phyloP scores from a whole-genome alignment of 495 filamentous ascomycete species.

The Penicillium riverlandense region DNA sequence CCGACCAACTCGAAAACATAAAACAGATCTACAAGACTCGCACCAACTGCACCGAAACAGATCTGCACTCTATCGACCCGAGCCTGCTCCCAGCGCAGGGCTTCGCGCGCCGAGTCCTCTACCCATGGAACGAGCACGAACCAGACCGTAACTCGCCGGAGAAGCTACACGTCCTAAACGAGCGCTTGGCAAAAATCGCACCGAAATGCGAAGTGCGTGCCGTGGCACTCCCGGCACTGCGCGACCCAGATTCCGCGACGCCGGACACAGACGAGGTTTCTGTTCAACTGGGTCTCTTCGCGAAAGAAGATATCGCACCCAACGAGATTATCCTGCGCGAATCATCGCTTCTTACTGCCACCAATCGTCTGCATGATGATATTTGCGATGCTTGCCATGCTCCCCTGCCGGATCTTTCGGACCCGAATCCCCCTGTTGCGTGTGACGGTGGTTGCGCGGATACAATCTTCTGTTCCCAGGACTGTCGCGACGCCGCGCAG shows the following conservation, averaged over 20 bases:
- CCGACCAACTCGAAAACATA: conserved; percentile 22
- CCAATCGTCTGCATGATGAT: conserved; percentile 69
- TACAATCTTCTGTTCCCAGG: conserved; percentile 75
- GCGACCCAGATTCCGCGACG: conserved; percentile 26
- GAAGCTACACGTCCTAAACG: conserved; percentile 61
- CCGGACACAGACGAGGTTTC: conserved; percentile 20
- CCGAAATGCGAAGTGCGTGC: conserved; percentile 64
- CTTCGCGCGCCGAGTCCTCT: conserved; percentile 75
- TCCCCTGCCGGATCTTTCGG: conserved; percentile 56
- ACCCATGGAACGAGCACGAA: conserved; percentile 90
- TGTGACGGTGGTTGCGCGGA: conserved; percentile 70
- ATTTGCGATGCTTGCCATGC: conserved; percentile 79
- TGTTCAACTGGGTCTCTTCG: conserved; percentile 82
- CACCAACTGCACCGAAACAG: conserved; percentile 24
- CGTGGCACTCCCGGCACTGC: conserved; percentile 62
- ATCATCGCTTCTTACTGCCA: conserved; percentile 73
- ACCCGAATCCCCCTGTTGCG: conserved; percentile 38
- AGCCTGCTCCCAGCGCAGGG: conserved; percentile 62
- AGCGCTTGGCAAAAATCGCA: conserved; percentile 53
- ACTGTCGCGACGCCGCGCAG: conserved; percentile 66
- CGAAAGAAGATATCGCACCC: conserved; percentile 68
- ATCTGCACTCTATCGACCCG: conserved; percentile 29
- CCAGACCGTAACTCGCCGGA: conserved; percentile 71
- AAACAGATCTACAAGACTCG: conserved; percentile 16
- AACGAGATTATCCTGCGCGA: conserved; percentile 75